A percentile compares a stretch with the other conserved stretches of the same genome.
phyloP scores from a whole-genome alignment of 306 rosid genomes.

The Chamaecrista fasciculata region DNA sequence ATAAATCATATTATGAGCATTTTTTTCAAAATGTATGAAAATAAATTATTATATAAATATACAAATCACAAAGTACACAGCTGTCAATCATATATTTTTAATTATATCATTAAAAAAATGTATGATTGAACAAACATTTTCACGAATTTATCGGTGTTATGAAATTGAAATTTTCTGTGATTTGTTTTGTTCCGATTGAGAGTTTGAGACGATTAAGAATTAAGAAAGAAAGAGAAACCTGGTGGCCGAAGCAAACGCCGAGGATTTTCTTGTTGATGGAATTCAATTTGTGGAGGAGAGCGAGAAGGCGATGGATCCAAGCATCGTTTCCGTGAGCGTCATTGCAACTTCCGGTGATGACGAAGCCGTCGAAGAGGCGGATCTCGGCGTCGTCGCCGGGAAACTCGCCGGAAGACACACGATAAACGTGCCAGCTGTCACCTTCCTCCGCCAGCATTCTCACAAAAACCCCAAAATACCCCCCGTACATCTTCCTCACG shows the following conservation, averaged over 20 bases:
- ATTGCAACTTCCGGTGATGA: conserved; percentile 78
- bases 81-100: too few species aligned
- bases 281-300: conserved; percentile 44
- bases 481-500: conserved; percentile 68
- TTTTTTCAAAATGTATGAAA: too few species aligned
- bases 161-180: too few species aligned
- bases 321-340: conserved; percentile 78
- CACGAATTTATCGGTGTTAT: too few species aligned
- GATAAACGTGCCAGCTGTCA: conserved; percentile 68
- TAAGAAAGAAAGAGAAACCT: conserved; percentile 36
- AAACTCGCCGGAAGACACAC: conserved; percentile 55
- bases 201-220: too few species aligned
- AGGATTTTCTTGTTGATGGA: conserved; percentile 61
- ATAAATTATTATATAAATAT: too few species aligned
- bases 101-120: too few species aligned
- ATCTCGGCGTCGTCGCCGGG: conserved; percentile 45
- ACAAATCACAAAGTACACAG: too few species aligned
- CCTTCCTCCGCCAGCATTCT: conserved; percentile 74
- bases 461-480: conserved; percentile 67
- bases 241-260: conserved; percentile 92
- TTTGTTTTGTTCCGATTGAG: too few species aligned
- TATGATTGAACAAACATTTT: too few species aligned
- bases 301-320: conserved; percentile 67
- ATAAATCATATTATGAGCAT: too few species aligned
- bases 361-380: conserved; percentile 56